Evolutionary conservation across 371 early-diverging fungal genomes (phyloP).

Genomic region (Mucor circinelloides): DNA sequence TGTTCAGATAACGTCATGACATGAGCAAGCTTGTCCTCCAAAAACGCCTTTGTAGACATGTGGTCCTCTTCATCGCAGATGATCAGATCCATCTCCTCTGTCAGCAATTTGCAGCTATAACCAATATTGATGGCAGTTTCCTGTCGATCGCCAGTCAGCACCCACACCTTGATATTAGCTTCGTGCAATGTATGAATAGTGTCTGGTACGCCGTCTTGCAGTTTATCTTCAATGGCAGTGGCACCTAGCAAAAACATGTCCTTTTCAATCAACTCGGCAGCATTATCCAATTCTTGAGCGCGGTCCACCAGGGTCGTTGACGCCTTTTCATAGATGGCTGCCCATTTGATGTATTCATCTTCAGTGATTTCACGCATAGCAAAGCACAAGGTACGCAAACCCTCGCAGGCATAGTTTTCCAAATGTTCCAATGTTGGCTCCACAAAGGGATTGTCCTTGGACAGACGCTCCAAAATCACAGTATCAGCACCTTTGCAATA

Average conservation of each 20-base stretch:
- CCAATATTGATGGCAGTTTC: constrained; percentile 95
- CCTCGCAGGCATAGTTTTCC: constrained; percentile 83
- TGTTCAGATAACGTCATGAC: constrained; percentile 19
- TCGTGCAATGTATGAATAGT: constrained; percentile 93
- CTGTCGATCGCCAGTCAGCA: constrained; percentile 92
- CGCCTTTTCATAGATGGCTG: constrained; percentile 81
- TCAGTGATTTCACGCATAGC: constrained; percentile 88
- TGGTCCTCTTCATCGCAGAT: constrained; percentile 76
- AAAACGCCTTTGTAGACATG: constrained; percentile 65
- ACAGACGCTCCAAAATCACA: constrained; percentile 94
- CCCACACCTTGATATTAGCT: constrained; percentile 98
- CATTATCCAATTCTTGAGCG: constrained; percentile 83
- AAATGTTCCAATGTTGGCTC: constrained; percentile 74
- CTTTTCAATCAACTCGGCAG: constrained; percentile 93
- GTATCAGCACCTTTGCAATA: constrained; percentile 99
- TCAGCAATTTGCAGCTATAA: constrained; percentile 83
- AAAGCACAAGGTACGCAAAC: constrained; percentile 91
- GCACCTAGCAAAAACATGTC: constrained; percentile 91
- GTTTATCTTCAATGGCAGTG: constrained; percentile 98
- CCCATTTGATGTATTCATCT: constrained; percentile 87
- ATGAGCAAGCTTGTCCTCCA: constrained; percentile 70
- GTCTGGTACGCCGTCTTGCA: constrained; percentile 98
- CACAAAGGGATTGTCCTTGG: constrained; percentile 71
- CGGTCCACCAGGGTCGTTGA: constrained; percentile 89
- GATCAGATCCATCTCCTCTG: constrained; percentile 82